Base-by-base conservation (phyloP, 2,329 filamentous ascomycete genomes). In the Aureobasidium musti region DNA sequence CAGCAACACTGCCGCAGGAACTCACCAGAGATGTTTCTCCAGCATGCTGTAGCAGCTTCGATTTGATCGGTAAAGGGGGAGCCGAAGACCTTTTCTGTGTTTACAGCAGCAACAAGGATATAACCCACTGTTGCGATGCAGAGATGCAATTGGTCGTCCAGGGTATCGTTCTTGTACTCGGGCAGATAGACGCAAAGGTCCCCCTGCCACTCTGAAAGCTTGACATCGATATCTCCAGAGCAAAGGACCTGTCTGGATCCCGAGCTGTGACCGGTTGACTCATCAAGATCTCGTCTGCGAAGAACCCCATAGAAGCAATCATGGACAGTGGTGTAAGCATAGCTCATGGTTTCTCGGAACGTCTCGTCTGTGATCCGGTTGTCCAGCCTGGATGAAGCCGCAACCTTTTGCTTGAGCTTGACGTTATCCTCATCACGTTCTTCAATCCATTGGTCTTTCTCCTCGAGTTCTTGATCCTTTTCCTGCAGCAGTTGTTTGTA, bases 361-460 rank as follows among this genome's bases (percentile, higher is more conserved):
- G 35, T 45, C 11, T 47, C 60, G 21, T 63, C 60, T 39, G 14
- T 11, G 1, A 63, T 1, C 21, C 54, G 60, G 13, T 63, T 53
- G 49, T 63, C 60, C 13, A 63, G 49, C 41, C 60, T 63, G 33
- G 49, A 21, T 0, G 60, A 53, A 33, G 33, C 26, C 19, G 49
- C 49, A 37, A 63, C 23, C 5, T 11, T 26, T 37, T 53, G 47
- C 47, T 63, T 52, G 23, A 43, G 5, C 26, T 45, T n/a, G 13
- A 49, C 13, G 3, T 45, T 17, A 3, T 35, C 33, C 33, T 35
- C 33, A 11, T 35, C 33, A 11, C 11, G 5, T 35, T 35, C 33
- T 11, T 35, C 33, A n/a, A n/a, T n/a, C 33, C 11, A 10, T 35
- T 35, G 33, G 10, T 35, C 33, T 11, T 35, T 35, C 11, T 35